phyloP scores from a whole-genome alignment of 2,329 filamentous ascomycete genomes.

The Aspergillus intermedius region DNA sequence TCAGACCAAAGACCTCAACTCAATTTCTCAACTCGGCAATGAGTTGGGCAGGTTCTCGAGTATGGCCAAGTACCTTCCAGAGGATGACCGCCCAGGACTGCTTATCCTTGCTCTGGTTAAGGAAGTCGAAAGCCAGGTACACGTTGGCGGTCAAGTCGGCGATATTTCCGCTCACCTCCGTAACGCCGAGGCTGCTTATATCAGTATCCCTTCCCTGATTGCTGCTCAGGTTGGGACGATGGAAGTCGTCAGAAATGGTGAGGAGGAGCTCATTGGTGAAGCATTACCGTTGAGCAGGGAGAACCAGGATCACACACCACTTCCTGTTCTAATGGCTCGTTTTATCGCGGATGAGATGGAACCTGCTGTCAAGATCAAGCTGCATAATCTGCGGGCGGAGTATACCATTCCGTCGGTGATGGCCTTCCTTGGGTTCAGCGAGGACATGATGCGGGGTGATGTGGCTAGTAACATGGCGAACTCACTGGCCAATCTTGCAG shows the following conservation, averaged over 20 bases:
- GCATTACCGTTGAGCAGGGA: constrained; percentile 37
- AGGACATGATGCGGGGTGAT: constrained; percentile 63
- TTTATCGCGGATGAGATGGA: constrained; percentile 94
- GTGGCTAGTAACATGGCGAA: constrained; percentile 68
- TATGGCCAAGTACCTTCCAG: constrained; percentile 88
- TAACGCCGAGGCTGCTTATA: constrained; percentile 68
- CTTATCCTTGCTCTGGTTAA: constrained; percentile 66
- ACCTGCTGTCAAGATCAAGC: constrained; percentile 77
- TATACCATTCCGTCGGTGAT: constrained; percentile 81
- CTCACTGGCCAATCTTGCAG: constrained; percentile 71
- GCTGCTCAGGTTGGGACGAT: constrained; percentile 67
- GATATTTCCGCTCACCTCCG: constrained; percentile 52
- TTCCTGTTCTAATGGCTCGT: constrained; percentile 72
- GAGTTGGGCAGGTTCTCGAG: constrained; percentile 78
- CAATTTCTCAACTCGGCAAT: constrained; percentile 64
- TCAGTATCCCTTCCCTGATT: constrained; percentile 74
- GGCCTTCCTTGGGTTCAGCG: constrained; percentile 65
- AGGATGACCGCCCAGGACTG: constrained; percentile 87
- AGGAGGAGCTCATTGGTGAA: constrained; percentile 65
- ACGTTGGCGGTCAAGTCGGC: constrained; percentile 65
- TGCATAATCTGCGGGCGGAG: constrained; percentile 78
- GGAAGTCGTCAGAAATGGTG: constrained; percentile 56
- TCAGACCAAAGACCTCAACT: constrained; percentile 58
- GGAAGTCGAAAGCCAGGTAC: constrained; percentile 54
- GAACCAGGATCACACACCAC: constrained; percentile 7